Evolutionary conservation across 208 protist species (phyloP).

Genomic region (Histomonas meleagridis): DNA sequence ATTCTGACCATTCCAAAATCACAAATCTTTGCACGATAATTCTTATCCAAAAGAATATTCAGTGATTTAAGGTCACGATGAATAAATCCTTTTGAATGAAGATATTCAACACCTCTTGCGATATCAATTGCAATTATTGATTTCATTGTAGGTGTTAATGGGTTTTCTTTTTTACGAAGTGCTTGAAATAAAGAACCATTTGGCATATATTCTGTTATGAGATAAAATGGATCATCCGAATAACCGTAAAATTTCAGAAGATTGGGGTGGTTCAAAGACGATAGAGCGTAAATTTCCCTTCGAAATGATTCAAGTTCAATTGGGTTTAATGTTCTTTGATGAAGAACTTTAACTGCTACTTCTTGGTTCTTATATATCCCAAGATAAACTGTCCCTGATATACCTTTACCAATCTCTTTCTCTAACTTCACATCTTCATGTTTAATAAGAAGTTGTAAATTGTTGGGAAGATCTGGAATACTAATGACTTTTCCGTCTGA

Average conservation of each 20-base stretch:
- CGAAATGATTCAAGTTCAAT: not conserved
- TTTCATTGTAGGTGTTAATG: not conserved
- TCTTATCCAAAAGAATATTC: not conserved
- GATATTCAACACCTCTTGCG: not conserved
- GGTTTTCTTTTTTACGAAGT: not conserved
- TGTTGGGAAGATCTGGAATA: not conserved
- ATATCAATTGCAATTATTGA: not conserved
- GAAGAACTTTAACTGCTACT: conserved; percentile 1
- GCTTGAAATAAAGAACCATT: not conserved
- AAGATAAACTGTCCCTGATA: not conserved
- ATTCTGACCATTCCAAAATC: conserved; percentile 3
- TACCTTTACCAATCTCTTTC: not conserved
- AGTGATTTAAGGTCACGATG: not conserved
- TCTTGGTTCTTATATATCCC: not conserved
- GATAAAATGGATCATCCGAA: not conserved
- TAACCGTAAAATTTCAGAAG: not conserved
- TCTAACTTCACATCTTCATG: not conserved
- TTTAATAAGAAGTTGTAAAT: not conserved
- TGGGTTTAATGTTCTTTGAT: not conserved
- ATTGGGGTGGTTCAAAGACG: not conserved
- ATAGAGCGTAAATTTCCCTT: not conserved
- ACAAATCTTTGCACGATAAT: not conserved
- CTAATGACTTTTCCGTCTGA: not conserved
- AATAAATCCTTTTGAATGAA: not conserved
- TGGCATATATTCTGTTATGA: conserved; percentile 14